Conservation (phyloP, 331 rosid species). For the Malus hybrid region DNA sequence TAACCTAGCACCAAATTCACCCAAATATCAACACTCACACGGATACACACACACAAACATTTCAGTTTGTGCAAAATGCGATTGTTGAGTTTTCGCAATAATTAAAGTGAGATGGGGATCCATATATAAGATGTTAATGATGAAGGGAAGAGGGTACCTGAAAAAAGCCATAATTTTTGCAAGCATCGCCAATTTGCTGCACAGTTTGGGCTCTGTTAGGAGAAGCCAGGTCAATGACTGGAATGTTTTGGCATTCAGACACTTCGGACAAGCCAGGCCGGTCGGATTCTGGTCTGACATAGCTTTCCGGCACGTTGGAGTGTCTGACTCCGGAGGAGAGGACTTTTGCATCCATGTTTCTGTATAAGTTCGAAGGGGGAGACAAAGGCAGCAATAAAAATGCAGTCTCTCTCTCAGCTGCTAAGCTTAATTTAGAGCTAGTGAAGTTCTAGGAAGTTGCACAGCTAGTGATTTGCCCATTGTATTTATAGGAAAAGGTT, state of each 20-base stretch:
- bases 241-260: slow-evolving; percentile 50
- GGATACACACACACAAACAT: neutral
- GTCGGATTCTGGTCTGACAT: slow-evolving; percentile 75
- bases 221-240: slow-evolving; percentile 57
- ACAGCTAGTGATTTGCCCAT: neutral
- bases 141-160: slow-evolving; percentile 37
- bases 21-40: too few relatives aligned
- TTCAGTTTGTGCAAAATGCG: neutral
- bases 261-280: slow-evolving; percentile 66
- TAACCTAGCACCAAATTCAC: slow-evolving; percentile 33
- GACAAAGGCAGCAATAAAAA: neutral
- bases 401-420: neutral
- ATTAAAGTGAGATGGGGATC: neutral
- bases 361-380: neutral
- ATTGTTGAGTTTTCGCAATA: neutral
- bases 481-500: neutral
- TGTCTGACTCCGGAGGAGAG: slow-evolving; percentile 47
- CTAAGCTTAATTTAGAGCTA: neutral
- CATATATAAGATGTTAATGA: neutral
- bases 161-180: slow-evolving; percentile 71
- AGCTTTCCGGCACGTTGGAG: slow-evolving; percentile 53
- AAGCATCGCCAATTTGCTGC: slow-evolving; percentile 48
- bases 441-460: neutral
- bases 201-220: slow-evolving; percentile 20
- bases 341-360: slow-evolving; percentile 46